phyloP scores from a whole-genome alignment of 2,329 filamentous ascomycete genomes.

The Talaromyces islandicus region DNA sequence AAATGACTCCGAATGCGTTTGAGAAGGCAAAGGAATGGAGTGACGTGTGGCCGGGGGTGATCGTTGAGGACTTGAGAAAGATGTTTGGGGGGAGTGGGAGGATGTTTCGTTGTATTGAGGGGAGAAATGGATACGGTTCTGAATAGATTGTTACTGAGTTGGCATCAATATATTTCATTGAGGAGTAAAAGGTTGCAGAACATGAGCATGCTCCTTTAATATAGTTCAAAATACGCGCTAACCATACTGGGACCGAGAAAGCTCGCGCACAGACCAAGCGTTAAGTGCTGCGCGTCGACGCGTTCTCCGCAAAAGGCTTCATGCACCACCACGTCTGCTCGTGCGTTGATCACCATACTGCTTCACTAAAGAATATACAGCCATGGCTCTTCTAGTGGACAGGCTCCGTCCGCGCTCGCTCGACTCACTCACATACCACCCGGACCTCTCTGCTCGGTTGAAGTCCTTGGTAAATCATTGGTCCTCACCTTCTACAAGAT shows the following conservation, averaged over 20 bases:
- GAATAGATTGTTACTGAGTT: neutral
- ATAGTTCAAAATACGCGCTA: neutral
- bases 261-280: slow-evolving; percentile 27
- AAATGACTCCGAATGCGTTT: neutral
- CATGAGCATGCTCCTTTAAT: no score
- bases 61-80: neutral
- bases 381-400: slow-evolving; percentile 61
- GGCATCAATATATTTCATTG: no score
- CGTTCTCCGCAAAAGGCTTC: slow-evolving; percentile 18
- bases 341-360: neutral
- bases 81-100: neutral
- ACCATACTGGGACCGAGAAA: neutral
- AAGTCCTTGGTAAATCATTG: slow-evolving; percentile 66
- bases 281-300: slow-evolving; percentile 35
- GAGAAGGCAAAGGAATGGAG: neutral
- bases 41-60: neutral
- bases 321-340: neutral
- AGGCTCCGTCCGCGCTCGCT: slow-evolving; percentile 52
- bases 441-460: slow-evolving; percentile 79
- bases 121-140: neutral
- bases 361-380: neutral
- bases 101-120: neutral
- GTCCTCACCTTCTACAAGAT: neutral
- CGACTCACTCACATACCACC: slow-evolving; percentile 71
- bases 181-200: no score